Percentiles rank a stretch among this genome's conserved stretches.
Evolutionary conservation across 1,139 yeast genomes (phyloP).

Genomic region (Pneumocystis canis): DNA sequence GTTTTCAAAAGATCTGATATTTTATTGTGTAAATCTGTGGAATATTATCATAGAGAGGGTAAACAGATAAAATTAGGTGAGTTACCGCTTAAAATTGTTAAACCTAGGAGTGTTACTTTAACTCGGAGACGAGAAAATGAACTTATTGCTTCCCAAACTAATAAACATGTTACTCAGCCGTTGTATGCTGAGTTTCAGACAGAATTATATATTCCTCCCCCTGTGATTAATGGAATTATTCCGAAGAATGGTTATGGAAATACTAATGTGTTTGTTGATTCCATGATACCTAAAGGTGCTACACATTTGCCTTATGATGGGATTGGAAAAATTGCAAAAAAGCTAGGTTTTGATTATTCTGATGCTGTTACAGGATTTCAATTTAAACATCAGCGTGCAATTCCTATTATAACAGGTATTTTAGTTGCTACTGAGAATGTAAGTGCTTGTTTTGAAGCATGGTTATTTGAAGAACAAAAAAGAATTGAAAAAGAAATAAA

Average conservation of each 20-base stretch:
- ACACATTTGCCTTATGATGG: slow-evolving; percentile 39
- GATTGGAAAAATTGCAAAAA: slow-evolving; percentile 1
- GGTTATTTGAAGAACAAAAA: slow-evolving; percentile 40
- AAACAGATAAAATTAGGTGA: slow-evolving; percentile 38
- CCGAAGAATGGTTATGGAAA: slow-evolving; percentile 71
- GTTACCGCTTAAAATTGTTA: neutral
- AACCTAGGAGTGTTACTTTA: slow-evolving; percentile 41
- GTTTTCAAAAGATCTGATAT: slow-evolving; percentile 62
- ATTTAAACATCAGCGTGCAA: slow-evolving; percentile 36
- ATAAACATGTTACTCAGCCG: slow-evolving; percentile 28
- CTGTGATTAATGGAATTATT: slow-evolving; percentile 47
- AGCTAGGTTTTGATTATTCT: slow-evolving; percentile 50
- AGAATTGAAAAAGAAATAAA: slow-evolving; percentile 33
- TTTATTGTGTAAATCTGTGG: slow-evolving; percentile 49
- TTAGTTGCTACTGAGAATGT: slow-evolving; percentile 53
- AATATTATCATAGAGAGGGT: slow-evolving; percentile 79
- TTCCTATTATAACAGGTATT: slow-evolving; percentile 62
- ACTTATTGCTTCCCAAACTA: slow-evolving; percentile 36
- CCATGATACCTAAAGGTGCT: slow-evolving; percentile 77
- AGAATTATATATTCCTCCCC: slow-evolving; percentile 50
- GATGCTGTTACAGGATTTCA: slow-evolving; percentile 80
- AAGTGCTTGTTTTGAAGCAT: slow-evolving; percentile 42
- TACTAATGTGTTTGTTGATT: slow-evolving; percentile 57
- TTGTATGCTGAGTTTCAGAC: slow-evolving; percentile 65
- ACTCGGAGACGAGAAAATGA: slow-evolving; percentile 22